Evolutionary conservation across 768 basidiomycete species (phyloP), one percentile per base, ranked within the genome.

Genomic region (Mrakia blollopis): DNA sequence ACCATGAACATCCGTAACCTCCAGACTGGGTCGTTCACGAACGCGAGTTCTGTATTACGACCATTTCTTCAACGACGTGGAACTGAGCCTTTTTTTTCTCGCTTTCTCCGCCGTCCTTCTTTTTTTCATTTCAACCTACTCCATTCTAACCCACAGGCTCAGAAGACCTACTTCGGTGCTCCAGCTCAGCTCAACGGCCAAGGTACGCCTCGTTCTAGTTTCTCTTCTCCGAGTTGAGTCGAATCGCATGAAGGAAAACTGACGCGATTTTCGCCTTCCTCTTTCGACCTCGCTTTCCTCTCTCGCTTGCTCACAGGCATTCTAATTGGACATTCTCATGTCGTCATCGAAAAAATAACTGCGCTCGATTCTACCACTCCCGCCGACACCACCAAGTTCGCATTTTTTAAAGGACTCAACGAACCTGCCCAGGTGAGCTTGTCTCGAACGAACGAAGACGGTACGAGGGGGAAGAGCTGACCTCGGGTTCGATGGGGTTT

Each of bases 1-100:
- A 80, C 82, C 32, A 86, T 90, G 83, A 83, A 81, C 50, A 86
- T 88, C 74, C 79, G 76, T 37, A 81, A 81, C 50, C 72, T 52
- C 52, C 14, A 32, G 57, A n/a, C 37, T 37, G 9, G 32, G 3
- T 37, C 4, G 13, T 13, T 16, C 37, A n/a, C 14, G 37, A 28
- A 21, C 32, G 16, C 50, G 5, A 11, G 39, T 41, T n/a, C n/a
- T n/a, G n/a, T n/a, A n/a, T n/a, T 44, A 44, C 5, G 44, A 44
- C 11, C 44, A 11, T 14, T 44, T 44, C 44, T 23, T 23, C 52
- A 3, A 8, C 18, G 6, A 16, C 52, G 16, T 25, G 3, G 52
- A 16, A 25, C 50, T 54, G 7, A 50, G 3, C 54, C 57, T 3
- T 10, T 1, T 11, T 30, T 11, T 37, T 35, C 39, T 52, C 37